Evolutionary conservation across 805 yeast species (phyloP), one percentile per base, ranked within the genome.

Genomic region (Wickerhamiella sergipiensis): DNA sequence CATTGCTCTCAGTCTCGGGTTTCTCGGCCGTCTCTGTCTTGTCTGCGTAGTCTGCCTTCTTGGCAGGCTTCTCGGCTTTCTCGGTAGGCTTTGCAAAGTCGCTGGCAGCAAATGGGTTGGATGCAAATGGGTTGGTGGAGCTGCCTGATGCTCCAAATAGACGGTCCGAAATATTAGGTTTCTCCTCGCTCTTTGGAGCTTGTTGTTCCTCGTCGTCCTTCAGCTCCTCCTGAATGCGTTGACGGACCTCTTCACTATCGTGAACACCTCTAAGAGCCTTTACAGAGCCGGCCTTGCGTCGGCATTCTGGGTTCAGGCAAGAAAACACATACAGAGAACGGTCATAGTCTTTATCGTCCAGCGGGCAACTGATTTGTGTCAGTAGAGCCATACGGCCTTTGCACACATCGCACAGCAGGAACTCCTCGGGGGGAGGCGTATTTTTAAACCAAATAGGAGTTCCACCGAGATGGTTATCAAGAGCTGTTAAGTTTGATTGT

Each of bases 291-390:
- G 75, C 71, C 57, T 77, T 76, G 55, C 85, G 73, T 45, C 83
- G 74, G 64, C 98, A 92, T 0, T 66, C 57, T 21, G 77, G 69
- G 44, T 77, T 75, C 17, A 69, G 61, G 66, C 98, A 92, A 1
- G 80, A 79, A 63, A 90, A 85, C 0, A 92, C 73, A 61, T 90
- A 92, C 17, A 92, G 66, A 2, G 79, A 80, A 53, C 98, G 76
- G 61, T 89, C 87, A 43, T 79, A 70, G 46, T 33, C 36, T 10
- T 81, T 72, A 36, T 75, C 75, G 33, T 80, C 85, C 43, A 89
- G 65, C 0, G 95, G 94, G 0, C 95, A 83, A 65, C 75, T 83
- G 1, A 90, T 83, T 63, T 92, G 97, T 1, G 82, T 66, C 29
- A 89, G 69, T 45, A 90, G 67, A 13, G 83, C 77, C 81, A 87